Conservation (phyloP, 1,284 basidiomycete species). For the Leccinum angustisporum region DNA sequence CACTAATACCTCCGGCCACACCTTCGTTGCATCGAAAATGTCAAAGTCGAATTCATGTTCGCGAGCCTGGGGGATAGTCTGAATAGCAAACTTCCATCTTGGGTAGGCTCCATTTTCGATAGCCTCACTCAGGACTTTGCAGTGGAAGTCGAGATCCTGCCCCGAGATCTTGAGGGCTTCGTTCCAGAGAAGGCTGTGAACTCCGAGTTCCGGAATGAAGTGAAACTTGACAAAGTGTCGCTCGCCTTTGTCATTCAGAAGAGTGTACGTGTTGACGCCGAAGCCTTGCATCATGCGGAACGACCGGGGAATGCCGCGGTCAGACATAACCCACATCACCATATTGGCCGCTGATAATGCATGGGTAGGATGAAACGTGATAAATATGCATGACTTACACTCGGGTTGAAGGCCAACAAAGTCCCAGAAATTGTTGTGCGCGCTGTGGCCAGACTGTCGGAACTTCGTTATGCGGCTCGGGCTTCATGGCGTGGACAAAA, state of each 20-base stretch:
- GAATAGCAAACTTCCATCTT: slow-evolving; percentile 78
- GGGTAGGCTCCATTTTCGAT: slow-evolving; percentile 68
- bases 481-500: slow-evolving; percentile 77
- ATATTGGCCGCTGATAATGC: slow-evolving; percentile 61
- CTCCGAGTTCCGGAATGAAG: slow-evolving; percentile 77
- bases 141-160: slow-evolving; percentile 81
- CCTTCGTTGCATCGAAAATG: slow-evolving; percentile 81
- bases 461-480: slow-evolving; percentile 78
- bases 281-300: slow-evolving; percentile 88
- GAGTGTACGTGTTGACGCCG: slow-evolving; percentile 79
- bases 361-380: slow-evolving; percentile 12
- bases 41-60: slow-evolving; percentile 83
- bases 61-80: slow-evolving; percentile 63
- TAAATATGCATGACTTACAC: slow-evolving; percentile 37
- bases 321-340: slow-evolving; percentile 83
- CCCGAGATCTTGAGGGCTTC: slow-evolving; percentile 82
- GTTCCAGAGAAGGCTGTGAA: slow-evolving; percentile 84
- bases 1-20: slow-evolving; percentile 79
- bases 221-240: slow-evolving; percentile 86
- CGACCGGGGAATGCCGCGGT: slow-evolving; percentile 78
- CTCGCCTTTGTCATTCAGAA: slow-evolving; percentile 65
- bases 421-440: slow-evolving; percentile 88
- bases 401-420: slow-evolving; percentile 67
- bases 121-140: slow-evolving; percentile 77
- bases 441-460: slow-evolving; percentile 53